Evolutionary conservation across 176 grass and related monocot species (phyloP), one percentile per base, ranked within the genome.

Genomic region (Oryza rufipogon): DNA sequence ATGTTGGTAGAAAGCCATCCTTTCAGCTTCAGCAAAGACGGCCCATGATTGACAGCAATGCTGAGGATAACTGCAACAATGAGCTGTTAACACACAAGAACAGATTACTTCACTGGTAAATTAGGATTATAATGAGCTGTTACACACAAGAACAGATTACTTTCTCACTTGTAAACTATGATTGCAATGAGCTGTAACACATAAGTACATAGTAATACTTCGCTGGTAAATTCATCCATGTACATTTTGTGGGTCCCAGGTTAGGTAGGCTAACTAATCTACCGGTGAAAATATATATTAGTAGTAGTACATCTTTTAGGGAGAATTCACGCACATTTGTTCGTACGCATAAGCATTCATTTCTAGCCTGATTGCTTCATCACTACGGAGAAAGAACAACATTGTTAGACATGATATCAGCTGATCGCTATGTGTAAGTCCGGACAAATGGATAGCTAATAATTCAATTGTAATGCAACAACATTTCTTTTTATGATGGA

Each of bases 21-120:
- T 86, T 80, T 60, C 15, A 23, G 70, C 14, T 80, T 58, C 70
- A 75, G 78, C 63, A 48, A 79, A 79, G 12, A 39, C 20, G 5
- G 17, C 41, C 64, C 19, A 71, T 4, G 19, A 41, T 64, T 17
- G 54, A n/a, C 54, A 58, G 54, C 2, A 58, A 58, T 8, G 54
- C 54, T 2, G 19, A n/a, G 6, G 54, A 58, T 58, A 58, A 22
- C 51, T 16, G 51, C 17, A 23, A 23, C 17, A 23, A 23, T 22
- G 58, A 63, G 58, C 16, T 58, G 52, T 7, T 20, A 2, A 44
- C 42, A 20, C 52, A 20, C 7, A 20, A 58, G 5, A 17, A 58
- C 17, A 58, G 16, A 52, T 52, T 52, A 15, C 49, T 52, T 10
- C 20, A 61, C 58, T 60, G 54, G 17, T 60, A 60, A 19, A 56